Percentiles rank a stretch among this genome's conserved stretches.
phyloP scores from a whole-genome alignment of 495 filamentous ascomycete genomes.

The Penicillium bialowiezense region DNA sequence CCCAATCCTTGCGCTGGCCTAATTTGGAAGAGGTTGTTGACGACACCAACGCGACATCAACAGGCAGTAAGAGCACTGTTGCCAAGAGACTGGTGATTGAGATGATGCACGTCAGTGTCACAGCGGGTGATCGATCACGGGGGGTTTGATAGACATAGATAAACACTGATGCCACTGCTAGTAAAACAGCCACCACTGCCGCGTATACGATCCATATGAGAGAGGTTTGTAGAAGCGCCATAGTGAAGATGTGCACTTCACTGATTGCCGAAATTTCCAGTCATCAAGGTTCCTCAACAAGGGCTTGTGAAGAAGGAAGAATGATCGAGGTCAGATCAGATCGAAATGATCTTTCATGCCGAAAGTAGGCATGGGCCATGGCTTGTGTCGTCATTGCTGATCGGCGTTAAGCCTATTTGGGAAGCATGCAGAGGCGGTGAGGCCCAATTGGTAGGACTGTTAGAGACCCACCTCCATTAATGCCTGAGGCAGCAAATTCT shows the following conservation, averaged over 20 bases:
- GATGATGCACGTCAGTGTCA: slow-evolving; percentile 79
- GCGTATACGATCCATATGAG: slow-evolving; percentile 93
- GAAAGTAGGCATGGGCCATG: slow-evolving; percentile 1
- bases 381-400: slow-evolving; percentile 7
- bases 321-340: not conserved
- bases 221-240: slow-evolving; percentile 75
- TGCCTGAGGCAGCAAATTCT: no score
- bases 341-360: not conserved
- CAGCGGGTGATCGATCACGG: slow-evolving; percentile 74
- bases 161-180: slow-evolving; percentile 72
- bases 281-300: no score
- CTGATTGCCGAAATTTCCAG: no score
- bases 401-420: not conserved
- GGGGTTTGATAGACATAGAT: slow-evolving; percentile 85
- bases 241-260: slow-evolving; percentile 23
- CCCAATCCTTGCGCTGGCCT: slow-evolving; percentile 92
- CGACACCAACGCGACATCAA: slow-evolving; percentile 92
- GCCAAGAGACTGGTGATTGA: slow-evolving; percentile 84
- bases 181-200: slow-evolving; percentile 67
- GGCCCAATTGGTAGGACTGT: no score
- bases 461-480: no score
- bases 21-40: slow-evolving; percentile 73
- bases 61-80: slow-evolving; percentile 87
- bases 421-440: not conserved
- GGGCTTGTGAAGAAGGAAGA: no score